Evolutionary conservation across 2,329 filamentous ascomycete genomes (phyloP), one percentile per base, ranked within the genome.

Genomic region (Hymenoscyphus salicellus): DNA sequence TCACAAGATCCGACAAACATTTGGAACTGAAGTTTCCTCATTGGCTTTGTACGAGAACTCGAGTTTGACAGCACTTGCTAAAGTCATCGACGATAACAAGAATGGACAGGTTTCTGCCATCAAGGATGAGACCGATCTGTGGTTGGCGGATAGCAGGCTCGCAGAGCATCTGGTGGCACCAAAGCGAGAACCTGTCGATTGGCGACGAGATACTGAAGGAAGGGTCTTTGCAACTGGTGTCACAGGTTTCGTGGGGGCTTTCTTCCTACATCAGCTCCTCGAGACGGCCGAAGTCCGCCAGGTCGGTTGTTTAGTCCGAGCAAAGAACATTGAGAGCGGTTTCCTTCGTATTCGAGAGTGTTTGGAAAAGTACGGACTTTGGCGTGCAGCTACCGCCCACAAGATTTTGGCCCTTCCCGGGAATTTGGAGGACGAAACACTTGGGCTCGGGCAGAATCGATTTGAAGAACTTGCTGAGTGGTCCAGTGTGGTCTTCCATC

Each of bases 401-500:
- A 36, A 38, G 14, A 16, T 23, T 16, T 16, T 58, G 17, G 28
- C 56, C 2, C 11, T 17, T 14, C 46, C 46, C 7, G 46, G 46
- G 1, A 52, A 52, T 52, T 16, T 52, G 20, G 46, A 52, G 46
- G 46, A 52, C 20, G 46, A 52, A 3, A 52, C 46, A 14, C 20
- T 52, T 11, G 46, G 46, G 2, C 23, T 52, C 5, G 56, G 56
- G 32, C 32, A 26, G 23, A 32, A 58, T 11, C 8, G 38, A 11
- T 58, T 38, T 28, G 16, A n/a, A 8, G 32, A 41, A 41, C 32
- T 58, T 4, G 26, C 32, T 16, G 38, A 58, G 20, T 58, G 56
- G 56, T n/a, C 56, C n/a, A 58, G 56, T 41, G 56, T 58, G 2
- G 38, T 58, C 16, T 58, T 58, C 8, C 56, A 58, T 17, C 32